Base-by-base conservation (phyloP, 129 eudicot genomes). In the Chrysanthemum lavandulifolium region DNA sequence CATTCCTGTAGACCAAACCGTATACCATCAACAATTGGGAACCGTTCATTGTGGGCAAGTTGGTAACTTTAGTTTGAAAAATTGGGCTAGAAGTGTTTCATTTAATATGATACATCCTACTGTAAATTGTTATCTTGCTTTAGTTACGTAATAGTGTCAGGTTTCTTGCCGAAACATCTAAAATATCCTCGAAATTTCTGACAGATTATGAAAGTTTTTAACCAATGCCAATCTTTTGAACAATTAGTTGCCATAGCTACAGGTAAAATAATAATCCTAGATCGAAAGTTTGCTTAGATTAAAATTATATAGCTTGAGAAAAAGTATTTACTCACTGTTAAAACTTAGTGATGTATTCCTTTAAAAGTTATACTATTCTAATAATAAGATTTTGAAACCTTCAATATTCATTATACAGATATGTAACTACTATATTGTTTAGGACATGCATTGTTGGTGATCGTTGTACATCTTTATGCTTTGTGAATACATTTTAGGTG, bases 391-490 rank as follows among this genome's bases (percentile, higher is more conserved):
- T 23, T 56, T 56, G 21, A 56, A 18, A n/a, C 18, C 18, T 56
- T n/a, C 18, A 23, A 4, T 60, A 12, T 60, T 1, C 13, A 4
- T 60, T 25, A 60, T 23, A 60, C 65, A 60, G 27, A 23, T 40
- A 36, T 36, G 13, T 33, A 16, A 43, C 6, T 33, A 36, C 45
- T 36, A 33, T 36, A 27, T 8, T 25, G 16, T 65, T 9, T 54
- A 69, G 60, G 14, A 31, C 29, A 56, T 69, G 33, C 62, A 69
- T 54, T 53, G 27, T 69, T 15, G 61, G 15, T 29, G 25, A 55
- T 52, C 50, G 13, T 40, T 29, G 23, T 68, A 15, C 48, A 23
- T 4, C 11, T 68, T 72, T 72, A 60, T 47, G 45, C 51, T 33
- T 18, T 65, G 19, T 55, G 3, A 55, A 72, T 48, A 45, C 58